A percentile compares a stretch with the other conserved stretches of the same genome.
These are phyloP conservation scores for Amanita subjunquillea DNA, from an alignment of 768 basidiomycete genomes.

Conservation along the genomic window DNA sequence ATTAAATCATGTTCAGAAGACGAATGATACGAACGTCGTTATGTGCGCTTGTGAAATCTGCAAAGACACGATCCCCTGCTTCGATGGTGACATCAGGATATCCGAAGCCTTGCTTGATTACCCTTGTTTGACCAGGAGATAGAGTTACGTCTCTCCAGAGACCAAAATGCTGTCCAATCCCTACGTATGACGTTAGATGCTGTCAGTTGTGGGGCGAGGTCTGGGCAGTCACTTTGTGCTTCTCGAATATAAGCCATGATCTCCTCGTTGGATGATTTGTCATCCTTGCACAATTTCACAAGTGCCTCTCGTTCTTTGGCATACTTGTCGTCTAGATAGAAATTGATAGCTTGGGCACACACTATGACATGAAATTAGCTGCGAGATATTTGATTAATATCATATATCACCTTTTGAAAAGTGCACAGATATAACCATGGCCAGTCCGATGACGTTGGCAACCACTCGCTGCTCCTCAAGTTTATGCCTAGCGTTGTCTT, in stretches of 20 bases:
- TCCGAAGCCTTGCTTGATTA: conserved; percentile 3
- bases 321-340: conserved; percentile 14
- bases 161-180: conserved; percentile 9
- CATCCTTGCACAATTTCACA: conserved; percentile 7
- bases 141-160: conserved; percentile 8
- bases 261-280: conserved; percentile 8
- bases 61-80: conserved; percentile 10
- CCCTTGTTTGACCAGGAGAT: not conserved
- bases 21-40: conserved; percentile 8
- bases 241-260: conserved; percentile 18
- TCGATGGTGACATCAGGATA: conserved; percentile 6
- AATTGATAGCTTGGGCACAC: conserved; percentile 15
- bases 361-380: conserved; percentile 7
- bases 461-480: conserved; percentile 11
- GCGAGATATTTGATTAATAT: not conserved
- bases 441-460: conserved; percentile 8
- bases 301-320: conserved; percentile 11
- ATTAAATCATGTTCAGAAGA: not conserved
- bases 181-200: conserved; percentile 1
- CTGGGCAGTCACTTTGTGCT: conserved; percentile 12
- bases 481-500: conserved; percentile 2
- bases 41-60: conserved; percentile 8
- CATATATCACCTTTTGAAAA: conserved; percentile 13
- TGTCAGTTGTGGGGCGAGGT: not conserved
- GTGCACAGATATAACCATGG: conserved; percentile 13